Evolutionary conservation across 2,329 filamentous ascomycete genomes (phyloP).

Genomic region (Nakataea oryzae): DNA sequence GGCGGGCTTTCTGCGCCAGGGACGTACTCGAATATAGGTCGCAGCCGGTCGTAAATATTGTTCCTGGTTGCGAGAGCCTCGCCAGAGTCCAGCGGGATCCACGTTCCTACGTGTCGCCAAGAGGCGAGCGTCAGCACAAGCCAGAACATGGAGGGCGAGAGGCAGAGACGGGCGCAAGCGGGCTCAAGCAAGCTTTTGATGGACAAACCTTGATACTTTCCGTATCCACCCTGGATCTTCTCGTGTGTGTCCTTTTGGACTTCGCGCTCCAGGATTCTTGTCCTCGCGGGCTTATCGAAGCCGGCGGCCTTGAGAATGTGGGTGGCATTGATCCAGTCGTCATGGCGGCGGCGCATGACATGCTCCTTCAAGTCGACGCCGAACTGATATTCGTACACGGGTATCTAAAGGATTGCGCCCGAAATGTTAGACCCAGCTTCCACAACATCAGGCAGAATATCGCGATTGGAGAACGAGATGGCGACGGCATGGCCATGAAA

Average conservation of each 20-base stretch:
- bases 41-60: slow-evolving; percentile 71
- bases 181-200: not conserved
- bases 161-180: too few relatives aligned
- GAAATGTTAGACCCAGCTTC: not conserved
- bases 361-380: slow-evolving; percentile 68
- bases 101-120: slow-evolving; percentile 55
- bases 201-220: slow-evolving; percentile 81
- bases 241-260: slow-evolving; percentile 95
- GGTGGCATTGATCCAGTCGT: slow-evolving; percentile 99
- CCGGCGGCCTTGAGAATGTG: slow-evolving; percentile 96
- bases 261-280: slow-evolving; percentile 88
- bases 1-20: slow-evolving; percentile 82
- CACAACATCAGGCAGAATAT: too few relatives aligned
- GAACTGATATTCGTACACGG: slow-evolving; percentile 89
- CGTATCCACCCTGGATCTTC: slow-evolving; percentile 96
- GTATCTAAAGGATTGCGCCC: slow-evolving; percentile 50
- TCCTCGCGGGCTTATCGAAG: slow-evolving; percentile 93
- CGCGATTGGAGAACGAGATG: too few relatives aligned
- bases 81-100: slow-evolving; percentile 82
- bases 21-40: slow-evolving; percentile 80
- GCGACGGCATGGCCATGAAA: too few relatives aligned
- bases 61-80: slow-evolving; percentile 78
- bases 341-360: slow-evolving; percentile 88
- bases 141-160: not conserved
- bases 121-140: slow-evolving; percentile 4